phyloP scores from a whole-genome alignment of 345 rosid species.

The Melaleuca alternifolia region DNA sequence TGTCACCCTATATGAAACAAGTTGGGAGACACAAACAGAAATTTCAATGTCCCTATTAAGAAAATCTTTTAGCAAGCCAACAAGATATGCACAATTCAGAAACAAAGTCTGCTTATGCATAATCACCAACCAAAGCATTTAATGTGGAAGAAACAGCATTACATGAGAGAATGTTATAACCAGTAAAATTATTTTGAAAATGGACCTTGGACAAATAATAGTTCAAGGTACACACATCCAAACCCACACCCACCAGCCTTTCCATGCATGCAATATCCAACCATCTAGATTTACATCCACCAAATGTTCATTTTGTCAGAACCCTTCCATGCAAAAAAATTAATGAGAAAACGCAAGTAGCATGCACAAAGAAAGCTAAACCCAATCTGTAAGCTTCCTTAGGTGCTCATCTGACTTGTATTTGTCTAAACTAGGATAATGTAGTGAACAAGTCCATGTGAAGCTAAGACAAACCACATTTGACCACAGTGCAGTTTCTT shows the following conservation, averaged over 20 bases:
- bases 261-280: background rate
- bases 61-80: background rate
- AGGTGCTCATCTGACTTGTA: background rate
- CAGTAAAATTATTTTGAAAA: background rate
- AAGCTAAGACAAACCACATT: background rate
- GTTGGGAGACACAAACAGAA: background rate
- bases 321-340: background rate
- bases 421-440: background rate
- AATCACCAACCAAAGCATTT: background rate
- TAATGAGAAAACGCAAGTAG: background rate
- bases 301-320: background rate
- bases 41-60: background rate
- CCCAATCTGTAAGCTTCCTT: background rate
- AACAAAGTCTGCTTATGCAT: background rate
- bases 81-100: background rate
- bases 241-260: background rate
- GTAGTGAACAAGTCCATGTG: background rate
- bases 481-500: background rate
- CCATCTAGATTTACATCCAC: background rate
- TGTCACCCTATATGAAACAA: constrained; percentile 52
- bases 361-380: background rate
- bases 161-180: background rate
- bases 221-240: background rate
- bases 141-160: background rate
- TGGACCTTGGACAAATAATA: background rate